phyloP scores from a whole-genome alignment of 805 yeast species.

The Saccharomycopsis selenospora region DNA sequence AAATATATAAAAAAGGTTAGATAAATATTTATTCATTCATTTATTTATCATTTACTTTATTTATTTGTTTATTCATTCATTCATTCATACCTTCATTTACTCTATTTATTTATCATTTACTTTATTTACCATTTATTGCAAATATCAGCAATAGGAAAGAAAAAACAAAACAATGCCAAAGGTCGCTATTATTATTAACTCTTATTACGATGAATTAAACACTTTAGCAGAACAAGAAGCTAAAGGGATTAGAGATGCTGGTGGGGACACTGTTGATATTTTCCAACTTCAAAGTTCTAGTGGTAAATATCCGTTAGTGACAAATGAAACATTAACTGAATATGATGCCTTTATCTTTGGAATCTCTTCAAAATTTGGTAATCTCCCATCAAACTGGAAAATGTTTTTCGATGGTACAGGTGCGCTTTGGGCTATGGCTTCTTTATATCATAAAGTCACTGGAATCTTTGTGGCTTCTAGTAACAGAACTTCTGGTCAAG shows the following conservation, averaged over 20 bases:
- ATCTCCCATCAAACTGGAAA: constrained; percentile 55
- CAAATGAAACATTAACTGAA: constrained; percentile 38
- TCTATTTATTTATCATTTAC: too few species aligned
- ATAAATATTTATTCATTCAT: too few species aligned
- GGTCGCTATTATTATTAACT: constrained; percentile 43
- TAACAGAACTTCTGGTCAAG: constrained; percentile 65
- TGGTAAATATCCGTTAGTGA: constrained; percentile 44
- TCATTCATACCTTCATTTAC: too few species aligned
- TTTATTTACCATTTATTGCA: too few species aligned
- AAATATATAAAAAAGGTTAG: too few species aligned
- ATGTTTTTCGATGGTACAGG: constrained; percentile 62
- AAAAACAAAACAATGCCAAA: constrained; percentile 13
- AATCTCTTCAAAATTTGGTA: constrained; percentile 63
- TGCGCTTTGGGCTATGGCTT: constrained; percentile 60
- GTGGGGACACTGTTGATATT: constrained; percentile 48
- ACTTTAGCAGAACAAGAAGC: constrained; percentile 56
- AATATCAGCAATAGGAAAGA: too few species aligned
- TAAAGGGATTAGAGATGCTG: constrained; percentile 55
- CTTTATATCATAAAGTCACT: constrained; percentile 53
- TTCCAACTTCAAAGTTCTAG: constrained; percentile 63
- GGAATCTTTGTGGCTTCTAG: constrained; percentile 57
- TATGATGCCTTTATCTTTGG: constrained; percentile 67
- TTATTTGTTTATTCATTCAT: too few species aligned
- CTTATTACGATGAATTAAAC: constrained; percentile 46
- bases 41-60: too few species aligned